Evolutionary conservation across 2,329 filamentous ascomycete species (phyloP).

Genomic region (Sphaerostilbella broomeana): DNA sequence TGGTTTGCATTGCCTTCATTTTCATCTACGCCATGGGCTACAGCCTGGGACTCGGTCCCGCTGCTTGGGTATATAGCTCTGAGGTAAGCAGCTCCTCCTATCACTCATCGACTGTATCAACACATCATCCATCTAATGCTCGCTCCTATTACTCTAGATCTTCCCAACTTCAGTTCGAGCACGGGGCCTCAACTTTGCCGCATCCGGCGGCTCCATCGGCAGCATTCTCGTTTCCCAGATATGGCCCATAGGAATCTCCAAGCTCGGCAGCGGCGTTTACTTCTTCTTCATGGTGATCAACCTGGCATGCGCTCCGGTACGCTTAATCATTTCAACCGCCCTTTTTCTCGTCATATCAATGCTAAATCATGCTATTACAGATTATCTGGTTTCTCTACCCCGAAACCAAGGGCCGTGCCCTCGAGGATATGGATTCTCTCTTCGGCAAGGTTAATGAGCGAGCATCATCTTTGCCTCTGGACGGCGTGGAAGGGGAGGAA

Average conservation of each 20-base stretch:
- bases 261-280: conserved; percentile 46
- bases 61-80: conserved; percentile 53
- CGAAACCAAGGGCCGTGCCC: conserved; percentile 35
- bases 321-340: not conserved
- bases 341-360: not conserved
- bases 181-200: conserved; percentile 48
- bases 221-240: conserved; percentile 48
- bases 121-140: too few relatives aligned
- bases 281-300: conserved; percentile 47
- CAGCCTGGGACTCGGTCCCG: conserved; percentile 50
- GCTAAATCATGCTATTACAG: conserved; percentile 17
- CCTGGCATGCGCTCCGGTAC: conserved; percentile 12
- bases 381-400: conserved; percentile 38
- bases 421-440: conserved; percentile 40
- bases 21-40: conserved; percentile 54
- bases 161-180: conserved; percentile 53
- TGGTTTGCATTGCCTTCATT: conserved; percentile 47
- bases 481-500: too few relatives aligned
- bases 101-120: not conserved
- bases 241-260: conserved; percentile 48
- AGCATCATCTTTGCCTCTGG: too few relatives aligned
- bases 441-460: conserved; percentile 23
- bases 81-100: conserved; percentile 34
- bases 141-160: too few relatives aligned
- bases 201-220: conserved; percentile 48